These are phyloP conservation scores for Rhodotorula taiwanensis DNA, from an alignment of 768 basidiomycete species.

Conservation along the genomic window DNA sequence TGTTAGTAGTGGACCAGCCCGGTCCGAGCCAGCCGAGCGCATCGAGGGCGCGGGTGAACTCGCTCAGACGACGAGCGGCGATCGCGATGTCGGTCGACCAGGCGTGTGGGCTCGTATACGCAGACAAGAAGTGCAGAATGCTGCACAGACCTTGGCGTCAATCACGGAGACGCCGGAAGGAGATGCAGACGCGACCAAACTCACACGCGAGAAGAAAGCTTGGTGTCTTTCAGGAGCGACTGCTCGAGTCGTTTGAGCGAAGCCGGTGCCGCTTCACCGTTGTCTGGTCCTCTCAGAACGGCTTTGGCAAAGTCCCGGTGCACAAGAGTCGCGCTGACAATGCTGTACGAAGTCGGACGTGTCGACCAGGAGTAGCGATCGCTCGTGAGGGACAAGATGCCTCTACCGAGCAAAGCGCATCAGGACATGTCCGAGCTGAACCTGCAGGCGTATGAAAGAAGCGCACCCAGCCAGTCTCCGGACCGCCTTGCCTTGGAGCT, in stretches of 20 bases:
- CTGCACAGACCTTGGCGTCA: background rate
- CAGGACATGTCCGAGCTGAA: background rate
- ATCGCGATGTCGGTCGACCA: background rate
- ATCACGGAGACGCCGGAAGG: no score
- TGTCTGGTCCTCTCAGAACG: background rate
- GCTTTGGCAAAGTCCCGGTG: background rate
- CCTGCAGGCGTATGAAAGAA: background rate
- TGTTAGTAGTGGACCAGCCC: background rate
- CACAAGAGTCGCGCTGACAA: background rate
- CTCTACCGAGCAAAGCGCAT: background rate
- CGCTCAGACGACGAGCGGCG: background rate
- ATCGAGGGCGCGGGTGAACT: background rate
- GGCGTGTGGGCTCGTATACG: background rate
- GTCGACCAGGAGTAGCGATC: no score
- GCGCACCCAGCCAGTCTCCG: background rate
- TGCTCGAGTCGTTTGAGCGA: background rate
- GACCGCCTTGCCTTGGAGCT: background rate
- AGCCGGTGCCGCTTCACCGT: no score
- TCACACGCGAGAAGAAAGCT: background rate
- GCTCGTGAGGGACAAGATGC: background rate
- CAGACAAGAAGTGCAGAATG: background rate
- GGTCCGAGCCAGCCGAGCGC: background rate
- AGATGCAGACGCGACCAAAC: background rate
- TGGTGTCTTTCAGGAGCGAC: background rate
- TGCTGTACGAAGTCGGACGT: background rate